A percentile compares a stretch with the other conserved stretches of the same genome.
These are phyloP conservation scores for Jamesozyma piceae DNA, from an alignment of 805 yeast genomes.

Conservation along the genomic window DNA sequence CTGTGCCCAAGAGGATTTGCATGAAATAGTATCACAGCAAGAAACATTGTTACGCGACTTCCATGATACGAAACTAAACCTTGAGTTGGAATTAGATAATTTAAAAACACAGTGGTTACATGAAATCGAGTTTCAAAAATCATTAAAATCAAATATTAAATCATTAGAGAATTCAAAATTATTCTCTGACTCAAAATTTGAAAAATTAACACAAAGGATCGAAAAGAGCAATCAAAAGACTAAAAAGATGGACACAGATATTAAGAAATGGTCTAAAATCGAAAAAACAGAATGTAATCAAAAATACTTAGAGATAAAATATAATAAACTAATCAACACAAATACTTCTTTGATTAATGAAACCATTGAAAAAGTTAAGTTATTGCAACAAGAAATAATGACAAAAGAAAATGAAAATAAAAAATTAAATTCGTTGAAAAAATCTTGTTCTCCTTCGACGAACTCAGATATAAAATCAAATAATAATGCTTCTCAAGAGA, in stretches of 20 bases:
- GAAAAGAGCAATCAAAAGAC: conserved; percentile 18
- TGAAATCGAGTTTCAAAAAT: conserved; percentile 26
- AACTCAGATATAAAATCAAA: neutral
- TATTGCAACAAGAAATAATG: conserved; percentile 16
- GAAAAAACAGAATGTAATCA: conserved; percentile 13
- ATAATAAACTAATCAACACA: conserved; percentile 5
- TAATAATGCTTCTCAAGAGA: neutral
- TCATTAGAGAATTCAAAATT: conserved; percentile 28
- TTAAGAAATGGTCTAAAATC: conserved; percentile 19
- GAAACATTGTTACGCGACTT: conserved; percentile 22
- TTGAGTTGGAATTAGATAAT: conserved; percentile 24
- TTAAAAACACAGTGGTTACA: conserved; percentile 27
- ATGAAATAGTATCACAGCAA: conserved; percentile 26
- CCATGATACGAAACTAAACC: conserved; percentile 22
- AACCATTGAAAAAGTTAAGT: conserved; percentile 6
- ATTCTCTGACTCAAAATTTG: conserved; percentile 24
- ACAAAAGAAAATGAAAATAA: conserved; percentile 15
- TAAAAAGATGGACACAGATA: conserved; percentile 23
- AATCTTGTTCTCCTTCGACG: conserved; percentile 6
- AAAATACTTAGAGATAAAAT: conserved; percentile 11
- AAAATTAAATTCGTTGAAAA: conserved; percentile 9
- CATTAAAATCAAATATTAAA: conserved; percentile 27
- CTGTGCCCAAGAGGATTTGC: conserved; percentile 29
- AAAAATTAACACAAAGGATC: conserved; percentile 23
- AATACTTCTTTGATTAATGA: conserved; percentile 9